Conservation (phyloP, 139 green algal genomes). For the Desmodesmus armatus region DNA sequence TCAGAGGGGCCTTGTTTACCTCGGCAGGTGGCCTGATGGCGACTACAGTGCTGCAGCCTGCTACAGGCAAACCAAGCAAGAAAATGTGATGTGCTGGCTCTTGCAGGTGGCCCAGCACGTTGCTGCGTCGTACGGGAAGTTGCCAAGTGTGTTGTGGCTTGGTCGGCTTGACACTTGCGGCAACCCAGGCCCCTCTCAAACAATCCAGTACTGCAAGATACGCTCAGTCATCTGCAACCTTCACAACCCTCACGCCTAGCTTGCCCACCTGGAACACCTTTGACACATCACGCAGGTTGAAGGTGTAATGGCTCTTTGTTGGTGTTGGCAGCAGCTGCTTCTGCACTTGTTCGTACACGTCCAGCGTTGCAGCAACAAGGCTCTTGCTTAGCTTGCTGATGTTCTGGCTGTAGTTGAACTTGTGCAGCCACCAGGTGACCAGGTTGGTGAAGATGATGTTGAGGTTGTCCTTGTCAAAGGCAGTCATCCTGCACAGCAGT, state of each 20-base stretch:
- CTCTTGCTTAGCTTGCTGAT: constrained; percentile 57
- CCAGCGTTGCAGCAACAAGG: constrained; percentile 70
- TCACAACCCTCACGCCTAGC: background rate
- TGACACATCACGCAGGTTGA: constrained; percentile 87
- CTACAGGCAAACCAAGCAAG: background rate
- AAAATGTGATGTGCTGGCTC: background rate
- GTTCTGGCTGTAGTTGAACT: constrained; percentile 64
- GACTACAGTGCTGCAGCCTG: too few species aligned
- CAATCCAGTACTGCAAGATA: too few species aligned
- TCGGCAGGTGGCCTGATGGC: too few species aligned
- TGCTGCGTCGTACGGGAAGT: too few species aligned
- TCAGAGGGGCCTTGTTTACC: constrained; percentile 45
- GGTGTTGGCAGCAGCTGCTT: constrained; percentile 81
- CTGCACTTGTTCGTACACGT: constrained; percentile 70
- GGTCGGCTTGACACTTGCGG: too few species aligned
- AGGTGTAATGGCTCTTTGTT: constrained; percentile 85
- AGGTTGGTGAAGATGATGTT: constrained; percentile 75
- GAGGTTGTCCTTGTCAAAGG: constrained; percentile 77
- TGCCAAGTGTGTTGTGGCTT: too few species aligned
- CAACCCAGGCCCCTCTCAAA: too few species aligned
- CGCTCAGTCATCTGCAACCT: background rate
- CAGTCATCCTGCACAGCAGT: constrained; percentile 59
- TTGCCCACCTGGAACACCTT: constrained; percentile 74
- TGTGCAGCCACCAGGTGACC: constrained; percentile 76
- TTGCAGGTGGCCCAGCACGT: background rate